Percentiles rank a stretch among this genome's conserved stretches.
phyloP scores from a whole-genome alignment of 495 filamentous ascomycete species.

The Sabuloglossum arenarium region DNA sequence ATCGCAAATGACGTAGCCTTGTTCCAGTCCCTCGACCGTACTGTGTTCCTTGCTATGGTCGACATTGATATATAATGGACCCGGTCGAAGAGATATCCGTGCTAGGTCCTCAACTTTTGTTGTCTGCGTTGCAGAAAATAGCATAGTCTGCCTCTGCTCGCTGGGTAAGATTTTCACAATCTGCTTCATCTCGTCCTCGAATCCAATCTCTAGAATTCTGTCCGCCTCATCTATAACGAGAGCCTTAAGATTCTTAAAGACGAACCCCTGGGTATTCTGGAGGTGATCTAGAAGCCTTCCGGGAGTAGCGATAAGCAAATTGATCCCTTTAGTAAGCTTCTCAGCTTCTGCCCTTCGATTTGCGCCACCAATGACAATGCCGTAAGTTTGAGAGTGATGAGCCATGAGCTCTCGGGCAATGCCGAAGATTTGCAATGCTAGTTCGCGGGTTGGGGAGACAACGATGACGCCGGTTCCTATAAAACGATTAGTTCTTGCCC shows the following conservation, averaged over 20 bases:
- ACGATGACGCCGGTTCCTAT: conserved; percentile 66
- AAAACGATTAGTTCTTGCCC: neutral
- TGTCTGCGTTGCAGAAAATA: conserved; percentile 95
- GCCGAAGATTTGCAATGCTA: conserved; percentile 90
- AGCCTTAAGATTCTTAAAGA: conserved; percentile 81
- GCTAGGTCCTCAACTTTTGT: conserved; percentile 97
- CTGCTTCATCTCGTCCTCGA: conserved; percentile 96
- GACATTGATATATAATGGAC: conserved; percentile 91
- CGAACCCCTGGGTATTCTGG: conserved; percentile 78
- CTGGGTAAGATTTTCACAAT: conserved; percentile 89
- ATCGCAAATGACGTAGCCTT: conserved; percentile 87
- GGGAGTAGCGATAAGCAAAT: conserved; percentile 83
- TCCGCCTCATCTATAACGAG: conserved; percentile 87
- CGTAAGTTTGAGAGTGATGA: conserved; percentile 77
- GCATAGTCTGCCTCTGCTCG: conserved; percentile 80
- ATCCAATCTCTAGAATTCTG: conserved; percentile 86
- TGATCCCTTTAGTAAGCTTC: conserved; percentile 85
- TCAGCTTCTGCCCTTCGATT: conserved; percentile 83
- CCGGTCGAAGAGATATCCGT: conserved; percentile 74
- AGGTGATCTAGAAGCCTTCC: conserved; percentile 86
- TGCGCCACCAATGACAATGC: conserved; percentile 89
- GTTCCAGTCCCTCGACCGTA: conserved; percentile 83
- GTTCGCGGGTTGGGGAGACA: conserved; percentile 71
- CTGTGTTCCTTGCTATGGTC: conserved; percentile 57
- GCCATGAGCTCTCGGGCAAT: conserved; percentile 83